Base-by-base conservation (phyloP, 192 early-diverging fungal genomes). In the Coemansia javaensis region DNA sequence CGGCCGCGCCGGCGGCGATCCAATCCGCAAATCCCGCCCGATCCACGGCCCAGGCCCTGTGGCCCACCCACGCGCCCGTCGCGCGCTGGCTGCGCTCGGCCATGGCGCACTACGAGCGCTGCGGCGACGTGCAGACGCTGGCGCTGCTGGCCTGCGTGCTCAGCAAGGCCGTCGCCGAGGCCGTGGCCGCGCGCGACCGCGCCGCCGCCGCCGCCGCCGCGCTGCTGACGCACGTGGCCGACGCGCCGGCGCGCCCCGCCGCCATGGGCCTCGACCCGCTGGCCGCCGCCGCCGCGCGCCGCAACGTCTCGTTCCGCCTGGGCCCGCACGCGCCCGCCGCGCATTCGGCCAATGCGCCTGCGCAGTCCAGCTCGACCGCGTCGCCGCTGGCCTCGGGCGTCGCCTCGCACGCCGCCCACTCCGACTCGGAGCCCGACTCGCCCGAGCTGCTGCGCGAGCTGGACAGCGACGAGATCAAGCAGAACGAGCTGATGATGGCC, bases 101-200 rank as follows among this genome's bases (percentile, higher is more conserved):
- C 8, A 53, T 75, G 55, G 15, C 22, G 13, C 56, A 42, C 21
- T 63, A 63, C 35, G 53, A 59, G 56, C 51, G 47, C 5, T 44
- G 44, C 13, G 72, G 72, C 47, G 72, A 75, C 31, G 64, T 63
- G 49, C 72, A 75, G 52, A 59, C 72, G 40, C 65, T 68, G 50
- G 72, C 72, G 17, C 42, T 75, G 43, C 40, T 75, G 7, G 21
- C 72, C 9, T 75, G 72, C 25, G 66, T 68, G 25, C 40, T 75
- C 32, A 54, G 53, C 43, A 36, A 13, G 22, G 46, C 46, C 5
- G 22, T 47, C 21, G 46, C 46, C 33, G 46, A 47, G 46, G 32
- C 46, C 2, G 32, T 34, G 2, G 32, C 44, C 7, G 31, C 48
- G 34, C 9, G n/a, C 24, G 36, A 14, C 20, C 21, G 20, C 39